Base-by-base conservation (phyloP, 768 basidiomycete species). In the Cystofilobasidium bisporidii region DNA sequence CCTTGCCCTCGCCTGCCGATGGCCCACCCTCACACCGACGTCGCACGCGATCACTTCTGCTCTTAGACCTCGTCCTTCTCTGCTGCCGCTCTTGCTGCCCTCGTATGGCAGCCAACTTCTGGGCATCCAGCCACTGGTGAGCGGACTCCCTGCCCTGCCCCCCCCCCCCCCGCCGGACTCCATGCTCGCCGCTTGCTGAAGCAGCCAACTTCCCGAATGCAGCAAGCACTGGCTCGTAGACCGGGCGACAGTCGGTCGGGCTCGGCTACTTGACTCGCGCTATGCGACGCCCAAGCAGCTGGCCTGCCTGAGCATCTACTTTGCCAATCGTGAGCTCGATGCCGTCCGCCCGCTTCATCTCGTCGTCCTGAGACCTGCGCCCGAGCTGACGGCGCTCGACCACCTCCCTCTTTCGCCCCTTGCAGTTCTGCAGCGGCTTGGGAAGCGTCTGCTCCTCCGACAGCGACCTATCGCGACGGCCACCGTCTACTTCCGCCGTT, bases 141-240 rank as follows among this genome's bases (percentile, higher is more conserved):
- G 82, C 56, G n/a, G n/a, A n/a, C n/a, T n/a, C n/a, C 69, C 66
- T 43, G 57, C 36, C 53, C 17, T 18, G 22, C 17, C 10, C 9
- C 14, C 28, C 10, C 40, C 30, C 10, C 20, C 26, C 26, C 32
- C 6, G 10, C 57, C 24, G 17, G 28, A 8, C 6, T 17, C 2
- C n/a, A 30, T 4, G 6, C 6, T 36, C 36, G 36, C 36, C 12
- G 36, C 36, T 36, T 5, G 12, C 36, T 17, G 73, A 75, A 47
- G 70, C 63, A 47, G 65, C 53, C 41, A 62, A 45, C 68, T 33
- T 59, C 75, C 38, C 38, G 20, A 12, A n/a, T 55, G 17, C 67
- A 94, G 91, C 79, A 91, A 89, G 79, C 83, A 91, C 72, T 97
- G 93, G 91, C 82, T 94, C 32, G 82, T 94, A 38, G 88, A 93